Evolutionary conservation across 192 early-diverging fungal genomes (phyloP).

Genomic region (Backusella liffmaniae): DNA sequence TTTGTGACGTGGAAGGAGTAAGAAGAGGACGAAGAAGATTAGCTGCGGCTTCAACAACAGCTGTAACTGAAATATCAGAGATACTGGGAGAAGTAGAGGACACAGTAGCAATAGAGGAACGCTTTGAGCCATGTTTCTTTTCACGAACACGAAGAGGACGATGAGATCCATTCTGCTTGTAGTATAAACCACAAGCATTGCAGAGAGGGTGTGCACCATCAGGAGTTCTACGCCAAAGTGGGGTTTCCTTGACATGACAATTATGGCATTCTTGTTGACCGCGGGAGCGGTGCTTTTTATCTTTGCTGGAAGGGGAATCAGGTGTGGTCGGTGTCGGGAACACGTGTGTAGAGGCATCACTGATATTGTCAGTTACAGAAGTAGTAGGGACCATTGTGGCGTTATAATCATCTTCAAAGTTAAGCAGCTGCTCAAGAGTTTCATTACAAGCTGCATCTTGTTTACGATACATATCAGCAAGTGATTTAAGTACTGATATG

Average conservation of each 20-base stretch:
- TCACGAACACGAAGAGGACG: constrained; percentile 59
- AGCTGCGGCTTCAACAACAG: constrained; percentile 8
- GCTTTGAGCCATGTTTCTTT: background rate
- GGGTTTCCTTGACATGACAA: constrained; percentile 82
- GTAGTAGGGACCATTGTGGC: constrained; percentile 9
- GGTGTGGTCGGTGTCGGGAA: background rate
- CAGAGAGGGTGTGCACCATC: constrained; percentile 80
- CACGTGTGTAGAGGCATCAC: background rate
- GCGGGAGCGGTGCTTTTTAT: constrained; percentile 31
- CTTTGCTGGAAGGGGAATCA: constrained; percentile 6
- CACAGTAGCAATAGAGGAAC: background rate
- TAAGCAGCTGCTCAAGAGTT: constrained; percentile 18
- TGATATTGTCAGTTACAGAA: background rate
- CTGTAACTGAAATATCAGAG: background rate
- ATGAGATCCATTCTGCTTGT: constrained; percentile 85
- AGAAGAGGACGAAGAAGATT: constrained; percentile 10
- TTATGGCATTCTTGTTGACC: constrained; percentile 56
- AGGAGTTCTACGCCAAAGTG: constrained; percentile 87
- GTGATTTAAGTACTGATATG: background rate
- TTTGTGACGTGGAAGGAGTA: background rate
- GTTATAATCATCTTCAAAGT: background rate
- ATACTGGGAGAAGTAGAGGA: background rate
- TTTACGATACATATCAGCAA: constrained; percentile 9
- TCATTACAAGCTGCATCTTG: background rate
- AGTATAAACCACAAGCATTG: constrained; percentile 96